These are phyloP conservation scores for Starmerella bacillaris DNA, from an alignment of 805 yeast species.

Conservation along the genomic window DNA sequence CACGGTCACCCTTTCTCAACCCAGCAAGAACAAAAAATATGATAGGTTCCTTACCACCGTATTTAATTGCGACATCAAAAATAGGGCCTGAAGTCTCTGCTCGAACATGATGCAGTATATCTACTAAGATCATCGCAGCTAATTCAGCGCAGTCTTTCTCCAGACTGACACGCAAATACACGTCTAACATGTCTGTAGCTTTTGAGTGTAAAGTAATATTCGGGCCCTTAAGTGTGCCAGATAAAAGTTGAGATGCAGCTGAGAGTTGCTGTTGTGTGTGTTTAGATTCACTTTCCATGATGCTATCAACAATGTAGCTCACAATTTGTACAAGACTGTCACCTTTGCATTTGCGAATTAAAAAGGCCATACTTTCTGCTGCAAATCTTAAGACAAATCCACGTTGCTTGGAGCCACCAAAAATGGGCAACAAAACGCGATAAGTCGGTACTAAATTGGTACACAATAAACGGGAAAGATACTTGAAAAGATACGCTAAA, in stretches of 20 bases:
- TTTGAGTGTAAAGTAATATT: constrained; percentile 60
- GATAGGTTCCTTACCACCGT: constrained; percentile 4
- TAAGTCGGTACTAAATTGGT: constrained; percentile 56
- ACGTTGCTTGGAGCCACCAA: constrained; percentile 29
- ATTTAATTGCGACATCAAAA: constrained; percentile 10
- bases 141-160: constrained; percentile 1
- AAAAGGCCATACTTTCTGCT: constrained; percentile 76
- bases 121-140: constrained; percentile 14
- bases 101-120: constrained; percentile 21
- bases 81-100: constrained; percentile 19
- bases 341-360: constrained; percentile 48
- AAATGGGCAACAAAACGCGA: constrained; percentile 40
- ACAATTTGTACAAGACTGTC: constrained; percentile 33
- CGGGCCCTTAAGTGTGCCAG: constrained; percentile 61
- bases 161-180: constrained; percentile 9
- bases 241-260: constrained; percentile 41
- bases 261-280: constrained; percentile 33
- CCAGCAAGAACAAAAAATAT: constrained; percentile 21
- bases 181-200: constrained; percentile 31
- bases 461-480: constrained; percentile 47
- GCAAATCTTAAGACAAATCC: constrained; percentile 49
- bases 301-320: constrained; percentile 24
- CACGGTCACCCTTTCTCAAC: constrained; percentile 25
- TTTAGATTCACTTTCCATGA: constrained; percentile 20
- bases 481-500: constrained; percentile 77